Conservation (phyloP, 306 rosid species). For the Quercus alba region DNA sequence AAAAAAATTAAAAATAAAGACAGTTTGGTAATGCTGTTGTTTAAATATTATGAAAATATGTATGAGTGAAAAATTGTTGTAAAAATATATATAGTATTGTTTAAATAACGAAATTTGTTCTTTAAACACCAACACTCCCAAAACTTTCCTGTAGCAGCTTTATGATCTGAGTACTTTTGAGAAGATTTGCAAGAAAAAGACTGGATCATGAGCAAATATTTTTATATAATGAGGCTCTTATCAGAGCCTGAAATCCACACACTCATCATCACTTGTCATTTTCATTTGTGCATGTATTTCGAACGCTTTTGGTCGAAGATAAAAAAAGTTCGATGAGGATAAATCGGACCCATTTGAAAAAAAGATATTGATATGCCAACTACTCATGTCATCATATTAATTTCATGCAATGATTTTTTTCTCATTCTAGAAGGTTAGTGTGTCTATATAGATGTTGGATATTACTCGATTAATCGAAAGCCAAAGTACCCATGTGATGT, state of each 20-base stretch:
- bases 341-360: background rate
- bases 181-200: too few species aligned
- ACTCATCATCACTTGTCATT: background rate
- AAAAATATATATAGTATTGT: fast-evolving
- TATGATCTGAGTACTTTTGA: too few species aligned
- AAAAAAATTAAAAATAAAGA: too few species aligned
- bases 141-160: too few species aligned
- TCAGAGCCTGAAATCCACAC: too few species aligned
- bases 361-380: constrained; percentile 18
- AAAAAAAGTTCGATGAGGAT: background rate
- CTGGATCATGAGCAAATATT: too few species aligned
- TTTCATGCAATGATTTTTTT: constrained; percentile 5
- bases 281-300: background rate
- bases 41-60: fast-evolving
- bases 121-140: too few species aligned
- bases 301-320: background rate
- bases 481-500: constrained; percentile 1
- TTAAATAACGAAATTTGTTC: too few species aligned
- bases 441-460: background rate
- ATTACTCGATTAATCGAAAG: constrained; percentile 15
- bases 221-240: too few species aligned
- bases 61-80: fast-evolving
- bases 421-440: background rate
- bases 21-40: fast-evolving
- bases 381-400: background rate